Conservation (phyloP, 1,139 yeast genomes). For the Hemisphaericaspora xylanilytica region DNA sequence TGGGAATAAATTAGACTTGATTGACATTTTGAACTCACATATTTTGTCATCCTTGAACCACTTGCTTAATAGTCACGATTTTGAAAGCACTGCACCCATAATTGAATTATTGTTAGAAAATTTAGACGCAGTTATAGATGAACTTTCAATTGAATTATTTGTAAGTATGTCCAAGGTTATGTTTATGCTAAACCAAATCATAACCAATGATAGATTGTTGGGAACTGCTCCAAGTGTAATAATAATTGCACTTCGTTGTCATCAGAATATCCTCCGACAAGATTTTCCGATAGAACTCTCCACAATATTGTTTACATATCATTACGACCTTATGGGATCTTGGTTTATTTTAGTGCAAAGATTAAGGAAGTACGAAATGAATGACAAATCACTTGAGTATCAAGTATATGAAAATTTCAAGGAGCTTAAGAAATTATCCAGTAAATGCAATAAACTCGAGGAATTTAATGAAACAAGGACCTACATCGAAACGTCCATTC, state of each 20-base stretch:
- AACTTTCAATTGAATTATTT: constrained; percentile 10
- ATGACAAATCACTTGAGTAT: not conserved
- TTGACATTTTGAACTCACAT: constrained; percentile 16
- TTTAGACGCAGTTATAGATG: constrained; percentile 4
- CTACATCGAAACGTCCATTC: constrained; percentile 4
- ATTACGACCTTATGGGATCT: constrained; percentile 34
- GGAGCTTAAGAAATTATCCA: constrained; percentile 5
- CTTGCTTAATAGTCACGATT: constrained; percentile 18
- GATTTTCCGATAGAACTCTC: constrained; percentile 16
- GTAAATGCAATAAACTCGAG: constrained; percentile 5
- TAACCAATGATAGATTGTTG: constrained; percentile 26
- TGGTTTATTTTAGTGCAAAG: constrained; percentile 23
- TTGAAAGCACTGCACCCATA: not conserved
- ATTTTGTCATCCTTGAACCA: constrained; percentile 25
- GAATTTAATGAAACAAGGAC: constrained; percentile 10
- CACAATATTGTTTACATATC: constrained; percentile 25
- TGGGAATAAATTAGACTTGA: constrained; percentile 9
- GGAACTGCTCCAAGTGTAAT: constrained; percentile 11
- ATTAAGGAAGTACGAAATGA: constrained; percentile 8
- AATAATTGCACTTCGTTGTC: constrained; percentile 19
- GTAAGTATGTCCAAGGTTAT: constrained; percentile 31
- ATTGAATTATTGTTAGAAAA: constrained; percentile 8
- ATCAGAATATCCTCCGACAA: constrained; percentile 15
- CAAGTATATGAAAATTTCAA: constrained; percentile 9
- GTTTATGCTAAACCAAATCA: constrained; percentile 28